These are phyloP conservation scores for Anisodus tanguticus DNA, from an alignment of 257 asterid species.

Conservation along the genomic window DNA sequence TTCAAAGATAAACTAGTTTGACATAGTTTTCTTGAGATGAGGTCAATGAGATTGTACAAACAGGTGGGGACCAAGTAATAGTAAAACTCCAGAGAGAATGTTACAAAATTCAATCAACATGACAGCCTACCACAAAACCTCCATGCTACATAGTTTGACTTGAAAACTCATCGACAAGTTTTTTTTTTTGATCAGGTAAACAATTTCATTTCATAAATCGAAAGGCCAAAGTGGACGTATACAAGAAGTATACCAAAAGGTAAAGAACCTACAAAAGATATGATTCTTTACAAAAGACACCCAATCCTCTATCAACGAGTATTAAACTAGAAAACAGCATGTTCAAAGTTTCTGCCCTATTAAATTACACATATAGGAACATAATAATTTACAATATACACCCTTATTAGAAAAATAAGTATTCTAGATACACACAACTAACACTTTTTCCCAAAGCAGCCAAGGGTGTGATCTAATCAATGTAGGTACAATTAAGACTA, in stretches of 20 bases:
- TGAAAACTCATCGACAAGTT: conserved; percentile 1
- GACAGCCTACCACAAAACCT: neutral
- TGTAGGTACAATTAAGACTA: neutral
- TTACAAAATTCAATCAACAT: neutral
- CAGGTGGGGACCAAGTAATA: conserved; percentile 3
- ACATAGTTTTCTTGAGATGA: conserved; percentile 9
- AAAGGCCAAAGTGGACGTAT: too few relatives aligned
- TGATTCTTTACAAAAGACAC: too few relatives aligned
- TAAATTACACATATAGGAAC: neutral
- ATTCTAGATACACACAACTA: conserved; percentile 5
- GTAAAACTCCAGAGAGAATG: neutral
- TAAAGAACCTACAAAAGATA: too few relatives aligned
- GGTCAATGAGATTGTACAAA: conserved; percentile 20
- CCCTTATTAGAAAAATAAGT: neutral
- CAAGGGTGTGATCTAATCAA: neutral
- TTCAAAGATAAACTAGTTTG: conserved; percentile 10
- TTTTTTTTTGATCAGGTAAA: too few relatives aligned
- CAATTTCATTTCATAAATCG: too few relatives aligned
- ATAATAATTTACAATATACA: neutral
- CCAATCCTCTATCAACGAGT: neutral
- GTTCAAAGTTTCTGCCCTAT: neutral
- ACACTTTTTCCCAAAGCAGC: neutral
- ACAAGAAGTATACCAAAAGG: too few relatives aligned
- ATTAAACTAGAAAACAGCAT: neutral
- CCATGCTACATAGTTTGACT: conserved; percentile 14